Evolutionary conservation across 371 early-diverging fungal species (phyloP), one percentile per base, ranked within the genome.

Genomic region (Mucor circinelloides): DNA sequence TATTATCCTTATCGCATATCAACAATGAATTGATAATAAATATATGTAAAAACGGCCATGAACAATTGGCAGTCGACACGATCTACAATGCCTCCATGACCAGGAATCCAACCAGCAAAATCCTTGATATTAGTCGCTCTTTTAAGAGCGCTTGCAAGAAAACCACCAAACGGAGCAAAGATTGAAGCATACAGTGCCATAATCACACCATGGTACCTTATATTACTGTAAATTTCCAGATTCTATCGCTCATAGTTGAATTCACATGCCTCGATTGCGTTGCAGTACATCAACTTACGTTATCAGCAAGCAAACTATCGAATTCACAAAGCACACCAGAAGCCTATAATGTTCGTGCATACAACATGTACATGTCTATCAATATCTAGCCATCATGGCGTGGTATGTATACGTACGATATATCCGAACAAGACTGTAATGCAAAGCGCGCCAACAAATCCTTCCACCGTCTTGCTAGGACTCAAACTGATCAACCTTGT

Each of bases 401-500:
- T 1, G 2, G 7, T 30, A 4, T 55, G n/a, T 17, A 30, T 25
- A 30, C 48, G 60, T 61, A 74, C 77, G 32, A 12, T 1, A 21
- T 60, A 70, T 0, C 64, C 71, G 44, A 70, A 61, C 10, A 65
- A 28, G 7, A 74, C 44, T 3, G 79, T 79, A 4, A 66, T 6
- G 4, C 70, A 8, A 10, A 58, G 25, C n/a, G 72, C 79, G 17
- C 72, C 74, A 19, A 72, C 32, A 48, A 70, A 79, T 6, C 79
- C 79, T 65, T 79, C 79, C 0, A 69, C 5, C 0, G 79, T 79
- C 63, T 79, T 79, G 32, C 63, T 73, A 1, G 79, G 79, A 27
- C 76, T 72, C 2, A 73, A 31, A 13, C 28, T 23, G 12, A 64
- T 46, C 17, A 78, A 32, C n/a, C 34, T 57, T 9, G 28, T 55